A percentile compares a stretch with the other conserved stretches of the same genome.
These are phyloP conservation scores for Arxiozyma slooffiae DNA, from an alignment of 1,139 yeast genomes.

Conservation along the genomic window DNA sequence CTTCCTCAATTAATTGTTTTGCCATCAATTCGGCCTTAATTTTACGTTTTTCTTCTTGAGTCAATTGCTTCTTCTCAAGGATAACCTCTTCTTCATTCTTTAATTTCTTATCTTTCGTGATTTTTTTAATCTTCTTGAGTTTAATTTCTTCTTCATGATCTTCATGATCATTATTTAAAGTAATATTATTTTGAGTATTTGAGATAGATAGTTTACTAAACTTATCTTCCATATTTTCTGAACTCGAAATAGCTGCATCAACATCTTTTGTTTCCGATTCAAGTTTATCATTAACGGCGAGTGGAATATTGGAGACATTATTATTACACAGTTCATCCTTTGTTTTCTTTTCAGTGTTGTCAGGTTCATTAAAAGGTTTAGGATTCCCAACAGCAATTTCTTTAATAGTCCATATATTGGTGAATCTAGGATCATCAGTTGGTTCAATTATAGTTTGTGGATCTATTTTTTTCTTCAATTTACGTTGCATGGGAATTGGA, in stretches of 20 bases:
- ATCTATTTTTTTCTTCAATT: slow-evolving; percentile 9
- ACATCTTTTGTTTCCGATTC: background rate
- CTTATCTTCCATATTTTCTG: background rate
- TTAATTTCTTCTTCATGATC: background rate
- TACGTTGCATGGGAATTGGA: slow-evolving; percentile 20
- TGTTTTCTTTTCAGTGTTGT: background rate
- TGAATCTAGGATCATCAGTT: background rate
- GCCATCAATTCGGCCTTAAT: slow-evolving; percentile 22
- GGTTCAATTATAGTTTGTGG: slow-evolving; percentile 1
- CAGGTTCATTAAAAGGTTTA: background rate
- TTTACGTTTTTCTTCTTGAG: slow-evolving; percentile 8
- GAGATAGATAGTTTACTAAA: background rate
- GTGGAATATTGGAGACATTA: too few species aligned
- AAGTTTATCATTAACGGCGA: background rate
- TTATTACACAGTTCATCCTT: background rate
- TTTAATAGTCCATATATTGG: background rate
- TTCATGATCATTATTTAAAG: background rate
- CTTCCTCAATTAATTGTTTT: slow-evolving; percentile 18
- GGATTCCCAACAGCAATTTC: slow-evolving; percentile 2
- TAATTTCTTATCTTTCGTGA: background rate
- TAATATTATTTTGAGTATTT: too few species aligned
- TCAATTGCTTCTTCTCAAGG: background rate
- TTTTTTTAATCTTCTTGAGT: background rate
- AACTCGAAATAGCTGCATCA: background rate
- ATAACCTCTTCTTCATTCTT: slow-evolving; percentile 1